Evolutionary conservation across 768 basidiomycete genomes (phyloP), one percentile per base, ranked within the genome.

Genomic region (Serendipita indica): DNA sequence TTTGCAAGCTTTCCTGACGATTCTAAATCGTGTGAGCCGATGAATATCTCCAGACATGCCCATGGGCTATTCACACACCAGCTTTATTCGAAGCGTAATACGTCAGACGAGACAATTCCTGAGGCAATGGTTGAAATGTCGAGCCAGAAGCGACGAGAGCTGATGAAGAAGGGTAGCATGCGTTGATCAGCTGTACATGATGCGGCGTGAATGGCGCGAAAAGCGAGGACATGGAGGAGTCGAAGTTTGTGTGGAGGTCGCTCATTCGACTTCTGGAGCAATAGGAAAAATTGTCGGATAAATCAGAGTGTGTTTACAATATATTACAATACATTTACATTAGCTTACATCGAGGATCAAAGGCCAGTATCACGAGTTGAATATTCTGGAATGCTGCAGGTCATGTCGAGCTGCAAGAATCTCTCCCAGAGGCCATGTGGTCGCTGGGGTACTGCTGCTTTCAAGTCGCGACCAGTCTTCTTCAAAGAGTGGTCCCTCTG

Each of bases 341-440:
- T n/a, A n/a, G n/a, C n/a, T n/a, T n/a, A n/a, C n/a, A n/a, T 43
- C 41, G 7, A 43, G 41, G 27, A n/a, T 43, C 27, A 43, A n/a
- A n/a, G 18, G 7, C 18, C 18, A 43, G 18, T 43, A 18, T 59
- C 56, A 68, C 52, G 63, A 64, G 71, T 99, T 99, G 76, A 99
- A 99, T 63, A 98, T 90, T 61, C 93, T 78, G 41, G 90, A 93
- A 72, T 98, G 94, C 69, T 92, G 89, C 65, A 91, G 72, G 72
- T 97, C 94, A 69, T 99, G 96, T 60, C 96, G 76, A 37, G 81
- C 79, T 33, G 86, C 82, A 28, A 98, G 75, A 37, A 98, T 85
- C 71, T 99, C 96, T 16, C 92, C 93, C 18, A 99, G 69, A 0
- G 94, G 96, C 94, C 94, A 98, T 14, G 89, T 97, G 65, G 83